Conservation (phyloP, 108 stramenopile genomes). For the Aurantiochytrium sp. region DNA sequence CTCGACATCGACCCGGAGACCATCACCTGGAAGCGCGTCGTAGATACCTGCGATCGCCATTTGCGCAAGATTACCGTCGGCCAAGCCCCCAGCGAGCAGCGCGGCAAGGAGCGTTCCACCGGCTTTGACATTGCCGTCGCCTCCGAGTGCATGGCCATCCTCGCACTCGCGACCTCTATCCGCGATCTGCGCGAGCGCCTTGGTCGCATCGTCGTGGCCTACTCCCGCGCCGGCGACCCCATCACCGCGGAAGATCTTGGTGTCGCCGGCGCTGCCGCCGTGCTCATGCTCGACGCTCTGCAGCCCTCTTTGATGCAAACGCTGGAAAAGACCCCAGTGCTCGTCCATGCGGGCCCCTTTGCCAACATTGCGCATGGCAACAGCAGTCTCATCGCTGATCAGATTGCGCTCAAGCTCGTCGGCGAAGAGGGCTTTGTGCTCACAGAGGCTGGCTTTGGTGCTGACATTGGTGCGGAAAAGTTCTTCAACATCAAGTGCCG, state of each 20-base stretch:
- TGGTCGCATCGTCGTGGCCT: conserved; percentile 85
- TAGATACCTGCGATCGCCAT: conserved; percentile 95
- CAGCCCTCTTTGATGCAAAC: conserved; percentile 97
- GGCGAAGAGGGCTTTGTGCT: conserved; percentile 87
- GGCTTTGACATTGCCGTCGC: conserved; percentile 97
- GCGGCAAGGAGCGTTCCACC: conserved; percentile 61
- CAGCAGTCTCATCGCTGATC: conserved; percentile 87
- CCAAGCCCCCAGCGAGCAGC: conserved; percentile 68
- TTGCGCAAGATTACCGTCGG: conserved; percentile 74
- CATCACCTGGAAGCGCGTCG: conserved; percentile 92
- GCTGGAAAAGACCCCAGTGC: conserved; percentile 85
- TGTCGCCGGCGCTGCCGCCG: conserved; percentile 86
- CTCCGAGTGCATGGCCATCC: conserved; percentile 93
- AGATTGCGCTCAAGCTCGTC: conserved; percentile 76
- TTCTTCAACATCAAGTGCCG: conserved; percentile 99
- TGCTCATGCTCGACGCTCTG: conserved; percentile 91
- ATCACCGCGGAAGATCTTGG: conserved; percentile 95
- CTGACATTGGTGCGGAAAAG: conserved; percentile 96
- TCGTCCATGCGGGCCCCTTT: conserved; percentile 97
- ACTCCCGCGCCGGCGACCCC: conserved; percentile 53
- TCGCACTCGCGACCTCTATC: conserved; percentile 79
- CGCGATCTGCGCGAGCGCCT: conserved; percentile 81
- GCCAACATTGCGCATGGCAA: conserved; percentile 93
- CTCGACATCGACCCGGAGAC: conserved; percentile 84
- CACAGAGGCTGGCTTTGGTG: conserved; percentile 96